These are phyloP conservation scores for Epipyxis sp. DNA, from an alignment of 108 stramenopile genomes.

Conservation along the genomic window DNA sequence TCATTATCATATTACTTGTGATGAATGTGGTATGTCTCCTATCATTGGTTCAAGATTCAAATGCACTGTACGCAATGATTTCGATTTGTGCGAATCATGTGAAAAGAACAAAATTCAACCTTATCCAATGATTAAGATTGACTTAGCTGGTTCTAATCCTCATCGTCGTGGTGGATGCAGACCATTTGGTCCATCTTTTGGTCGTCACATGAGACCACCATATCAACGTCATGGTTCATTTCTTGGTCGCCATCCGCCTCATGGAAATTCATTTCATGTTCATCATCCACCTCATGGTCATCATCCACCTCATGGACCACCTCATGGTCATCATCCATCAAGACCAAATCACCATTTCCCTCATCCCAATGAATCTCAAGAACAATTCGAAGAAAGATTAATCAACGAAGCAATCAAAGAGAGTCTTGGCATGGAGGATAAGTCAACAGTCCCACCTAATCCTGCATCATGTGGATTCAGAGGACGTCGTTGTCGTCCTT, in stretches of 20 bases:
- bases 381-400: background rate
- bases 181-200: background rate
- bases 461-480: background rate
- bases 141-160: background rate
- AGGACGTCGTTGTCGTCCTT: background rate
- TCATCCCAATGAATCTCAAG: background rate
- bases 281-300: background rate
- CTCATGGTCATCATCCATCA: background rate
- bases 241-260: background rate
- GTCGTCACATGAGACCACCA: background rate
- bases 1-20: constrained; percentile 43
- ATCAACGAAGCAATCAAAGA: background rate
- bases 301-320: background rate
- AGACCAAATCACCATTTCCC: background rate
- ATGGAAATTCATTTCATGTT: background rate
- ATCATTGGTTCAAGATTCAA: constrained; percentile 54
- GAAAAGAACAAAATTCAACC: constrained; percentile 35
- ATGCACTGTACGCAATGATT: constrained; percentile 54
- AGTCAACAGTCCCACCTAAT: background rate
- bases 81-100: constrained; percentile 50
- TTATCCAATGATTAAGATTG: constrained; percentile 33
- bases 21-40: constrained; percentile 46
- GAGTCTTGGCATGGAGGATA: background rate
- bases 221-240: background rate
- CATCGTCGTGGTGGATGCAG: constrained; percentile 24